Base-by-base conservation (phyloP, 331 rosid genomes). In the Telfairia occidentalis region DNA sequence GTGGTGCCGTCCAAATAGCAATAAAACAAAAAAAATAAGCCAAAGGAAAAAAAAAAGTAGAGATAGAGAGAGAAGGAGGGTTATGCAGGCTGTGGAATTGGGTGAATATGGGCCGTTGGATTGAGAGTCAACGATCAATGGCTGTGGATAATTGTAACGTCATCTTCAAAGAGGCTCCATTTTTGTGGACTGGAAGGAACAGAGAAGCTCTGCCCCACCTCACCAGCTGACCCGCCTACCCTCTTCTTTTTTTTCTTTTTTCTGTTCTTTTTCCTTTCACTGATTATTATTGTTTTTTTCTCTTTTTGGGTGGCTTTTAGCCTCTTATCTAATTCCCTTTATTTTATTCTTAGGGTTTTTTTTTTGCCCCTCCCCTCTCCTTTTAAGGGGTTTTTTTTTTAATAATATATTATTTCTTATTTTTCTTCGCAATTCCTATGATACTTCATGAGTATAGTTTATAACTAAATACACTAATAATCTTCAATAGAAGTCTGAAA, bases 51-150 rank as follows among this genome's bases (percentile, higher is more conserved):
- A 9, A 79, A 74, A 53, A 24, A 74, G 29, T 50, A 82, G 26
- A 96, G 92, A 7, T 30, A 19, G 90, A 79, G 82, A 34, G 15
- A 87, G 61, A 89, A 69, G 82, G 13, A 80, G 32, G 87, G 84
- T n/a, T n/a, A n/a, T n/a, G n/a, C n/a, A 83, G 87, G 82, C 1
- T 74, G 19, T n/a, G 57, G 11, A 1, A 0, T 4, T 29, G 75
- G 74, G 1, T 10, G 9, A 48, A 48, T 49, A 18, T 48, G 8
- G 16, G 2, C 46, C 76, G 76, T 71, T 71, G 76, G 76, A 71
- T 71, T 29, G 29, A 45, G 16, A 49, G 40, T 49, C 76, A n/a
- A 71, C 2, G 61, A 71, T 71, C 30, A 29, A 71, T 71, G 76
- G 61, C 37, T 26, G 45, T 30, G 46, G 53, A 30, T 48, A 45